Base-by-base conservation (phyloP, 192 early-diverging fungal genomes). In the Borealophlyctis nickersoniae region DNA sequence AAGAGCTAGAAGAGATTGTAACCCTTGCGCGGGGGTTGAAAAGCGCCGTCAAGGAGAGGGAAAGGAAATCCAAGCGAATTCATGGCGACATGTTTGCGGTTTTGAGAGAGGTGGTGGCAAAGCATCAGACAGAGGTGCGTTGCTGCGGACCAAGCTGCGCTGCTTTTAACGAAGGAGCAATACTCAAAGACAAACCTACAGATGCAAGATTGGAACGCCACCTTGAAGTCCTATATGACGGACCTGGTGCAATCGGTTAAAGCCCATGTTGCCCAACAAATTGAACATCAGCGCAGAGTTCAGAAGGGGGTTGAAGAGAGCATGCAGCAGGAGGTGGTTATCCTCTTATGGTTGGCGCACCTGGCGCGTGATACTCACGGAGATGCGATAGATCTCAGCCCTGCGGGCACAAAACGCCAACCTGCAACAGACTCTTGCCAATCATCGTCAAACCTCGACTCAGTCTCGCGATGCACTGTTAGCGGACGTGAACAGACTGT, bases 311-410 rank as follows among this genome's bases (percentile, higher is more conserved):
- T 59, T 16, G 56, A 69, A 36, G 31, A 22, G 29, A 9, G 33
- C 30, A 36, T 62, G 57, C 35, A 58, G 33, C 11, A 31, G 26
- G 59, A 67, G 58, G 56, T 73, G 50, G 4, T n/a, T 27, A 35
- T 23, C 35, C 35, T 22, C 26, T 29, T 32, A n/a, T 70, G 56
- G 3, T 49, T 19, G 13, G 4, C 7, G 4, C 14, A 22, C 23
- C 2, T 23, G 28, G 26, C 3, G n/a, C n/a, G n/a, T n/a, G n/a
- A n/a, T n/a, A n/a, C n/a, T n/a, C n/a, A n/a, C n/a, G n/a, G n/a
- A n/a, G n/a, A n/a, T n/a, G n/a, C n/a, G n/a, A 36, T 49, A 76
- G 74, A 72, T 76, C 66, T 62, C 51, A 32, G 34, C 36, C 11
- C 56, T 77, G 26, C 50, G 54, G 31, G 30, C 45, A n/a, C 70